phyloP scores from a whole-genome alignment of 306 rosid species.

The Dryas octopetala region DNA sequence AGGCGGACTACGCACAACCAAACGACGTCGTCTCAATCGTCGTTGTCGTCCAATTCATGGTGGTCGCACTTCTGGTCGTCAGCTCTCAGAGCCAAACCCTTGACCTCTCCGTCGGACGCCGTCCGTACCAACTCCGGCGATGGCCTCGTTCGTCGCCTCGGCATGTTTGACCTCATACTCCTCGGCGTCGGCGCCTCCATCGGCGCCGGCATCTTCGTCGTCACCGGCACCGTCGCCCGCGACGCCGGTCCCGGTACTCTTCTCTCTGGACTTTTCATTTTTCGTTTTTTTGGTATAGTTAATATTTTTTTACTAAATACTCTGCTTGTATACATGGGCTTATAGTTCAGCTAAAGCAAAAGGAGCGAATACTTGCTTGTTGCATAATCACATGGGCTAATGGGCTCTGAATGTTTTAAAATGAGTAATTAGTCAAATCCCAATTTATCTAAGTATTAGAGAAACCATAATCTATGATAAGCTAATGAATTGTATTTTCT shows the following conservation, averaged over 20 bases:
- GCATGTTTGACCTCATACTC: conserved; percentile 78
- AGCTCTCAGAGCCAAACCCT: conserved; percentile 64
- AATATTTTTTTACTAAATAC: not conserved
- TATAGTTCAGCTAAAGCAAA: not conserved
- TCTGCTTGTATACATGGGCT: too few relatives aligned
- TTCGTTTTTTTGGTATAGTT: not conserved
- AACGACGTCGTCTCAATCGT: conserved; percentile 24
- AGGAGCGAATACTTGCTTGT: not conserved
- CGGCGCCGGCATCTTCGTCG: conserved; percentile 88
- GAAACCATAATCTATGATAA: not conserved
- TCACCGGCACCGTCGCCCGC: conserved; percentile 97
- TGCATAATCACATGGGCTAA: not conserved
- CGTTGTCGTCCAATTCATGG: conserved; percentile 31
- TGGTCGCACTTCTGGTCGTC: conserved; percentile 70
- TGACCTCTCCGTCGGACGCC: conserved; percentile 48
- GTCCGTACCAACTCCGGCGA: conserved; percentile 47
- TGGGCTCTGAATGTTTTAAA: not conserved
- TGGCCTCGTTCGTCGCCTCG: conserved; percentile 83
- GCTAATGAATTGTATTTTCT: not conserved
- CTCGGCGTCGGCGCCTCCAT: conserved; percentile 93
- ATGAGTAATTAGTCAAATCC: not conserved
- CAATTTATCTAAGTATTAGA: not conserved
- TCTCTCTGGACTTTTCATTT: not conserved
- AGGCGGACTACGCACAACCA: not conserved
- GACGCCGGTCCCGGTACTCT: conserved; percentile 75